Percentiles rank a stretch among this genome's conserved stretches.
These are phyloP conservation scores for Peronospora destructor DNA, from an alignment of 352 stramenopile species.

Conservation along the genomic window DNA sequence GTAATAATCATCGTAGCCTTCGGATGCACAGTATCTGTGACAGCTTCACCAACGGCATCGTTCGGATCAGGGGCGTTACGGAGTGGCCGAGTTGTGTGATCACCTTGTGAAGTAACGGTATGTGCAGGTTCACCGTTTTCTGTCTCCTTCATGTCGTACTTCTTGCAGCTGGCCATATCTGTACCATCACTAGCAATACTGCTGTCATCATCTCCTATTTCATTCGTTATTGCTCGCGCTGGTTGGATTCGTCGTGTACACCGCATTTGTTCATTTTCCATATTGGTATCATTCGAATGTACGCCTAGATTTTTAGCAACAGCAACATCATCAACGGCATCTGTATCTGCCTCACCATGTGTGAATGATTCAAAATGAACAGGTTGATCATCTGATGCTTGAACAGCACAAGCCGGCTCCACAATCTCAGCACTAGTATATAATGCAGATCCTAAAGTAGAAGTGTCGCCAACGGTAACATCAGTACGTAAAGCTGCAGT, in stretches of 20 bases:
- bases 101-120: background rate
- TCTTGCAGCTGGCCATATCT: background rate
- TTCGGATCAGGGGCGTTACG: background rate
- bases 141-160: background rate
- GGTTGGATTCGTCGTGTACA: background rate
- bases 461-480: background rate
- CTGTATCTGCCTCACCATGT: background rate
- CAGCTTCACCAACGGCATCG: background rate
- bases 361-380: constrained; percentile 7
- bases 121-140: background rate
- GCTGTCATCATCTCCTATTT: background rate
- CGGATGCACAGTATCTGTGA: background rate
- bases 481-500: background rate
- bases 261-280: background rate
- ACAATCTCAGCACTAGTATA: background rate
- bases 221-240: background rate
- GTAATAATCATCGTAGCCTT: background rate
- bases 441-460: background rate
- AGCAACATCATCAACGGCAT: background rate
- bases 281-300: background rate
- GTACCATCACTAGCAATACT: background rate
- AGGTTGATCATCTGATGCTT: constrained; percentile 13
- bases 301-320: background rate
- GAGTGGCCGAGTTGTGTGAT: background rate
- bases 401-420: background rate